phyloP scores from a whole-genome alignment of 2,329 filamentous ascomycete genomes.

The Colletotrichum siamense region DNA sequence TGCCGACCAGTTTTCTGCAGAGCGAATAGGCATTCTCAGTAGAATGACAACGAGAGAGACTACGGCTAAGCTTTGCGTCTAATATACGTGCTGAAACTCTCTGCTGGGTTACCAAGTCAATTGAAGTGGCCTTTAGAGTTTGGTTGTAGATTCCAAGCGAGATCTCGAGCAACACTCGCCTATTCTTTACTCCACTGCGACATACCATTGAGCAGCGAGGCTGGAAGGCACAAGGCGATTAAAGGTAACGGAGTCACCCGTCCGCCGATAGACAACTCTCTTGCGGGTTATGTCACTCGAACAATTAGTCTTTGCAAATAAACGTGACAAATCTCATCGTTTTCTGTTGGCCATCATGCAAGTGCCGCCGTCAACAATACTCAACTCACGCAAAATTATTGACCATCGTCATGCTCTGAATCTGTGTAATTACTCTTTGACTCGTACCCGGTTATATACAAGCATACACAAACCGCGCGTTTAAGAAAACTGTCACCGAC shows the following conservation, averaged over 20 bases:
- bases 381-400: background rate
- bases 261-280: background rate
- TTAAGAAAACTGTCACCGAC: background rate
- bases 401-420: background rate
- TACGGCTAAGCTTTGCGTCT: background rate
- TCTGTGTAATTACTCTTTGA: slow-evolving; percentile 16
- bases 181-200: accelerated
- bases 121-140: background rate
- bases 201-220: background rate
- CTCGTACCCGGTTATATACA: slow-evolving; percentile 18
- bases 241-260: background rate
- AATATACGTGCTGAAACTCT: background rate
- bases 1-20: too few species aligned
- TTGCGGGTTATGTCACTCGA: background rate
- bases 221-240: background rate
- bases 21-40: background rate
- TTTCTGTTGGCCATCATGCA: background rate
- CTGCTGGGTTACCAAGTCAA: background rate
- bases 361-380: background rate
- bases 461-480: slow-evolving; percentile 1
- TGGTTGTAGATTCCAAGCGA: background rate
- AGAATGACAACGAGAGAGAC: background rate
- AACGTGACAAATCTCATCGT: background rate
- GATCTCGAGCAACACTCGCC: background rate
- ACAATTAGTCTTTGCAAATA: background rate